Evolutionary conservation across 805 yeast genomes (phyloP).

Genomic region (Pichia scutulata): DNA sequence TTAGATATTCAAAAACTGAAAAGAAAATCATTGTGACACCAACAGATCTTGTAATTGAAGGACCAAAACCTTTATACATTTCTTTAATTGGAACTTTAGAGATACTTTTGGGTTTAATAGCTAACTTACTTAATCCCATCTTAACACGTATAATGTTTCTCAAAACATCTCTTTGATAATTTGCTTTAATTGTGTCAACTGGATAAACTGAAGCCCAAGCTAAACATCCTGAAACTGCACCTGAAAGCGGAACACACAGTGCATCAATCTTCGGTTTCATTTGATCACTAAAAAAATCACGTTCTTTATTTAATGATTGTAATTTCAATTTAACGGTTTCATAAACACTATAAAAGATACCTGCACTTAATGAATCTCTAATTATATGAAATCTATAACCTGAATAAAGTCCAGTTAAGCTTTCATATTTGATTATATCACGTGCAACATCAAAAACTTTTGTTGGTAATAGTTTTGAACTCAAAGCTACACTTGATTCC

Average conservation of each 20-base stretch:
- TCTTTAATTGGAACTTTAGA: conserved; percentile 34
- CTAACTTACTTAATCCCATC: conserved; percentile 39
- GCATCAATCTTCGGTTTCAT: conserved; percentile 26
- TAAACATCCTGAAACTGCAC: conserved; percentile 71
- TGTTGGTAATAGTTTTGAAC: conserved; percentile 24
- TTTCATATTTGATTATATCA: conserved; percentile 51
- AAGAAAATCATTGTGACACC: conserved; percentile 71
- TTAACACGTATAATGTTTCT: conserved; percentile 51
- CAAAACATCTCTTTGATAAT: conserved; percentile 67
- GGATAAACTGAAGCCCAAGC: conserved; percentile 77
- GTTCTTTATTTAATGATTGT: conserved; percentile 12
- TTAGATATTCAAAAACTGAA: conserved; percentile 58
- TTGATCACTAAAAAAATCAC: conserved; percentile 2
- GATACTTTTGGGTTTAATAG: conserved; percentile 27
- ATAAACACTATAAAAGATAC: conserved; percentile 65
- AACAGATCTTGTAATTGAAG: conserved; percentile 64
- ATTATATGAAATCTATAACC: conserved; percentile 62
- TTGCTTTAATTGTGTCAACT: conserved; percentile 70
- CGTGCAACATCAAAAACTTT: conserved; percentile 36
- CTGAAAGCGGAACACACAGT: conserved; percentile 53
- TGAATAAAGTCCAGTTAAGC: conserved; percentile 58
- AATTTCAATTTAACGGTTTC: conserved; percentile 54
- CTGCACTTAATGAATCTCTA: conserved; percentile 67
- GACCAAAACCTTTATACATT: conserved; percentile 72
- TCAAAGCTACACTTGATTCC: conserved; percentile 13